A percentile compares a stretch with the other conserved stretches of the same genome.
Evolutionary conservation across 2,329 filamentous ascomycete species (phyloP).

Genomic region (Diaporthe humulicola): DNA sequence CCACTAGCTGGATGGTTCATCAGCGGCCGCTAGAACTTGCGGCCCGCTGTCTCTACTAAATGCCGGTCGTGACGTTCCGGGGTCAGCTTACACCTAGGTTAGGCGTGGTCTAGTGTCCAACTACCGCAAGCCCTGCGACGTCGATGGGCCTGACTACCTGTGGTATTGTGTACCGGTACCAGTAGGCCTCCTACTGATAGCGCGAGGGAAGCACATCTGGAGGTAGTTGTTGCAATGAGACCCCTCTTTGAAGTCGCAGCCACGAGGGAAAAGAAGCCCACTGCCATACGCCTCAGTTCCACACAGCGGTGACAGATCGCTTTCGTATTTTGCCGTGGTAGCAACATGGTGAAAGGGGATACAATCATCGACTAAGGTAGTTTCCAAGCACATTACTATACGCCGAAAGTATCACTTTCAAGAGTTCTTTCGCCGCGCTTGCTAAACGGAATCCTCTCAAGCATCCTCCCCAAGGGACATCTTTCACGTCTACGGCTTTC

Average conservation of each 20-base stretch:
- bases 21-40: not conserved
- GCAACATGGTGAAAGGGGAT: not conserved
- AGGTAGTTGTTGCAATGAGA: not conserved
- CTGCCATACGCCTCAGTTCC: not conserved
- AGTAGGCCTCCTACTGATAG: not conserved
- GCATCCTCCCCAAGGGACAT: too few relatives aligned
- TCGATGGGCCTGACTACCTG: not conserved
- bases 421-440: too few relatives aligned
- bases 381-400: not conserved
- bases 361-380: not conserved
- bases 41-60: constrained; percentile 10
- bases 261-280: not conserved
- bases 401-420: not conserved
- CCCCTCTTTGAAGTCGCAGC: not conserved
- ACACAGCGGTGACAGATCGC: too few relatives aligned
- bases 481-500: not conserved
- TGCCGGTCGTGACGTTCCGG: not conserved
- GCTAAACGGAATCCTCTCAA: not conserved
- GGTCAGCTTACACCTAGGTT: not conserved
- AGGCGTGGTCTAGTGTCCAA: not conserved
- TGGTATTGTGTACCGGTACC: not conserved
- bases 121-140: constrained; percentile 5
- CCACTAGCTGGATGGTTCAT: not conserved
- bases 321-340: too few relatives aligned
- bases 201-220: not conserved